Conservation (phyloP, 2,329 filamentous ascomycete genomes). For the Pseudocercospora musae region DNA sequence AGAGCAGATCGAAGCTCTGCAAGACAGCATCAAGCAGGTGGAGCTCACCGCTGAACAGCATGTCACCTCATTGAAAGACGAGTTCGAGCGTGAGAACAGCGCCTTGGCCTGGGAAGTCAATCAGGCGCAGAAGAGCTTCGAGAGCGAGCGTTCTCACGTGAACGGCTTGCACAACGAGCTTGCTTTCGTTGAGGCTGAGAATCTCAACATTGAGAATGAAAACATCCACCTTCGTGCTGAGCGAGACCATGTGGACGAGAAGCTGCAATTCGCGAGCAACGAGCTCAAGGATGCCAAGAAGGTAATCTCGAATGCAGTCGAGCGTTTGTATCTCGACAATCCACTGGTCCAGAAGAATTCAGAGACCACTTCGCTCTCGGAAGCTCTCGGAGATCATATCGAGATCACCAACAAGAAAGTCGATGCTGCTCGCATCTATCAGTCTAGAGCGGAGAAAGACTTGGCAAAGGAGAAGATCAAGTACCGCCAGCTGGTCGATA, state of each 20-base stretch:
- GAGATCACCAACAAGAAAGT: not conserved
- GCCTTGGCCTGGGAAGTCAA: not conserved
- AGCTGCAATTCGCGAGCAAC: not conserved
- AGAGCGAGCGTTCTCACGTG: not conserved
- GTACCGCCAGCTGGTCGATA: not conserved
- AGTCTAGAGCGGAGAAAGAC: not conserved
- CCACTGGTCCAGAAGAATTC: not conserved
- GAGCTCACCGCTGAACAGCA: not conserved
- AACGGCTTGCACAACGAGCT: not conserved
- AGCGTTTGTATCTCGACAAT: not conserved
- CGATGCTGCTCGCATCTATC: not conserved
- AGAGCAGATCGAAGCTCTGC: slow-evolving; percentile 79
- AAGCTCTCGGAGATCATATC: not conserved
- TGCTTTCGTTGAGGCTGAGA: not conserved
- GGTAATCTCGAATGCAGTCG: not conserved
- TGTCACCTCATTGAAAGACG: not conserved
- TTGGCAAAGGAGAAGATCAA: not conserved
- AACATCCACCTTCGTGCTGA: not conserved
- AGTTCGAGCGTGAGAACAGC: slow-evolving; percentile 1
- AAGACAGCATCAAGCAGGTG: slow-evolving; percentile 65
- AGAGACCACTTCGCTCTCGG: not conserved
- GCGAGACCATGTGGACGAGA: not conserved
- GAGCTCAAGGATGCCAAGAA: not conserved
- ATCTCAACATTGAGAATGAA: not conserved
- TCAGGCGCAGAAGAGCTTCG: not conserved